A percentile compares a stretch with the other conserved stretches of the same genome.
Evolutionary conservation across 495 filamentous ascomycete species (phyloP).

Genomic region (Talaromyces adpressus): DNA sequence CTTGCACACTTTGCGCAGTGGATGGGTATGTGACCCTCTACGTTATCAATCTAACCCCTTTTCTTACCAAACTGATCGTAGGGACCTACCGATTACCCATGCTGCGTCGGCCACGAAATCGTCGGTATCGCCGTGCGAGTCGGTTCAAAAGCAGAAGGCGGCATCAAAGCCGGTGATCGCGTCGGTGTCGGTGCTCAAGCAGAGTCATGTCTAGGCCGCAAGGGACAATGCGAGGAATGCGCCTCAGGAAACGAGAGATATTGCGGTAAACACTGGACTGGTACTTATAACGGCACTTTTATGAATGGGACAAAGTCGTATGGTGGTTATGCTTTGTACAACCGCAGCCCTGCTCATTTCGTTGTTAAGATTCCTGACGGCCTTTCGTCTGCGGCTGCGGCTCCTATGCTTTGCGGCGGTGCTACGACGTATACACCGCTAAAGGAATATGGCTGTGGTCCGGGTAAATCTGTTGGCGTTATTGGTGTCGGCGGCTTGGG

Average conservation of each 20-base stretch:
- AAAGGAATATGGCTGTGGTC: conserved; percentile 64
- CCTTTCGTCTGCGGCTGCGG: conserved; percentile 50
- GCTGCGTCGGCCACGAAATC: conserved; percentile 79
- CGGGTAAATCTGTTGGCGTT: conserved; percentile 76
- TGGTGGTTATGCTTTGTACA: conserved; percentile 66
- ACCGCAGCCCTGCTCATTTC: conserved; percentile 65
- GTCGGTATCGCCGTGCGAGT: conserved; percentile 71
- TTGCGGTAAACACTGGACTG: conserved; percentile 50
- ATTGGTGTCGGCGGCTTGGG: conserved; percentile 80
- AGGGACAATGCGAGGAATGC: conserved; percentile 64
- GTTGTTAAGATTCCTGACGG: conserved; percentile 71
- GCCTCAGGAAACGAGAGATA: conserved; percentile 55
- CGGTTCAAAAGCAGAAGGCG: conserved; percentile 52
- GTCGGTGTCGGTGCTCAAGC: conserved; percentile 84
- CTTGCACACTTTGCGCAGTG: conserved; percentile 65
- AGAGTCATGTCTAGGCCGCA: conserved; percentile 49
- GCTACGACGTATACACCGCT: conserved; percentile 79
- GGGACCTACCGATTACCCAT: conserved; percentile 23
- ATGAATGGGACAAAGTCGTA: conserved; percentile 53
- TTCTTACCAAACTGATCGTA: conserved; percentile 15
- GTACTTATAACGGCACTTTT: conserved; percentile 33
- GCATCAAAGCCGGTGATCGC: conserved; percentile 75
- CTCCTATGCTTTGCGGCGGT: conserved; percentile 84
- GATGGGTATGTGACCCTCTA: conserved; percentile 43
- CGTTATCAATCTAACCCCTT: neutral